phyloP scores from a whole-genome alignment of 345 rosid genomes.

The Aurinia saxatilis region DNA sequence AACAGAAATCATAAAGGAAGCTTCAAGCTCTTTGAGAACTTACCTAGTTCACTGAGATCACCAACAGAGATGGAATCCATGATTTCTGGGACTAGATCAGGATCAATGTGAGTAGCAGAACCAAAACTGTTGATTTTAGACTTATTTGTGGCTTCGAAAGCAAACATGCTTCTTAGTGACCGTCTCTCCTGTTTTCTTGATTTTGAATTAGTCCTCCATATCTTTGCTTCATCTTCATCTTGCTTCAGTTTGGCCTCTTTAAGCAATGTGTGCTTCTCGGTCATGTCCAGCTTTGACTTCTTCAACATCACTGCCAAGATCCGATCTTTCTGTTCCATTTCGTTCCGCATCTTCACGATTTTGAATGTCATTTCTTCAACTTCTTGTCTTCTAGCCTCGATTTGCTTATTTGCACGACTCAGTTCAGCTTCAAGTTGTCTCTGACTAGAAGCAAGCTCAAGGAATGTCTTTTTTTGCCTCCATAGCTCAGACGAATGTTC shows the following conservation, averaged over 20 bases:
- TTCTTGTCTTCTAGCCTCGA: slow-evolving; percentile 55
- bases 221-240: slow-evolving; percentile 65
- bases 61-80: slow-evolving; percentile 35
- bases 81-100: slow-evolving; percentile 30
- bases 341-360: slow-evolving; percentile 50
- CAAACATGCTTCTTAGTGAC: slow-evolving; percentile 69
- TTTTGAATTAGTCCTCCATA: slow-evolving; percentile 47
- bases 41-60: slow-evolving; percentile 40
- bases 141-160: slow-evolving; percentile 39
- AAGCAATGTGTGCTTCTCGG: slow-evolving; percentile 63
- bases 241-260: slow-evolving; percentile 68
- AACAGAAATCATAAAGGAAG: not conserved
- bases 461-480: slow-evolving; percentile 86
- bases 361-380: slow-evolving; percentile 63
- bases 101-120: slow-evolving; percentile 30
- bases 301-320: slow-evolving; percentile 70
- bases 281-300: slow-evolving; percentile 60
- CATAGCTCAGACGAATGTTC: slow-evolving; percentile 67
- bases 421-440: slow-evolving; percentile 84
- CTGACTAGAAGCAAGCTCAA: slow-evolving; percentile 90
- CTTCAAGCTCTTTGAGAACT: slow-evolving; percentile 14
- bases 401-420: slow-evolving; percentile 61
- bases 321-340: slow-evolving; percentile 77
- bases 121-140: slow-evolving; percentile 30
- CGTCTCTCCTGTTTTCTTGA: slow-evolving; percentile 57